Conservation (phyloP, 176 grass and related monocot species). For the barley (Hordeum vulgare) region MorexV3_pseudomolecules_assembly NC_058520.1:439499634-439500133, state of each 20-base stretch:
- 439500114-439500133: not conserved
- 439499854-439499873: conserved; percentile 41
- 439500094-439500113: not conserved
- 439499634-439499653: not conserved
- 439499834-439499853: conserved; percentile 72
- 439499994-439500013: conserved; percentile 58
- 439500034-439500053: conserved; percentile 88
- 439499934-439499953: not conserved
- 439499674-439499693: conserved; percentile 66
- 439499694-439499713: conserved; percentile 37
- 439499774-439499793: conserved; percentile 63
- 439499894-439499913: not conserved
- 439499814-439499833: conserved; percentile 54
- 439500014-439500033: conserved; percentile 88
- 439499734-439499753: conserved; percentile 76
- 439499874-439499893: not conserved
- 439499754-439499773: conserved; percentile 56
- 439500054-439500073: conserved; percentile 86
- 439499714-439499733: conserved; percentile 56
- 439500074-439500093: conserved; percentile 30
- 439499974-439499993: conserved; percentile 59
- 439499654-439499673: conserved; percentile 48
- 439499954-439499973: conserved; percentile 41
- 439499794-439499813: conserved; percentile 67
- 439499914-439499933: not conserved